Evolutionary conservation across 2,329 filamentous ascomycete genomes (phyloP).

Genomic region (Aspergillus costaricaensis): DNA sequence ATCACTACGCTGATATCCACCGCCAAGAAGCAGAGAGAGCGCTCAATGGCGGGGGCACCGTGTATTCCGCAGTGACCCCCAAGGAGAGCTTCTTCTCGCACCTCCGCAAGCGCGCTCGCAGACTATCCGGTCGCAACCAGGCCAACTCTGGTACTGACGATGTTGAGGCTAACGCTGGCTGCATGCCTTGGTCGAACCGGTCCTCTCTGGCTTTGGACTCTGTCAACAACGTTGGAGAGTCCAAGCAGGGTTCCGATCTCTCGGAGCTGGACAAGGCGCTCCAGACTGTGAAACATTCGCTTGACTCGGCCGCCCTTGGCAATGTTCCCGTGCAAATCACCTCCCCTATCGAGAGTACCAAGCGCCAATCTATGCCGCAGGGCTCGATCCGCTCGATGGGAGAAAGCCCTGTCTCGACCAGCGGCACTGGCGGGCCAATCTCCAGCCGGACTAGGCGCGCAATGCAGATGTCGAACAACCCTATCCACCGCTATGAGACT

Average conservation of each 20-base stretch:
- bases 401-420: conserved; percentile 31
- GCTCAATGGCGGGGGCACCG: conserved; percentile 75
- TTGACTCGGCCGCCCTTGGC: conserved; percentile 49
- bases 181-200: conserved; percentile 83
- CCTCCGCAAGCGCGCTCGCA: conserved; percentile 84
- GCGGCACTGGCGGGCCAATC: conserved; percentile 53
- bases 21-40: conserved; percentile 89
- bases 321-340: conserved; percentile 42
- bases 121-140: conserved; percentile 89
- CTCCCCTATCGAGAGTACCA: conserved; percentile 34
- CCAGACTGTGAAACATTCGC: conserved; percentile 60
- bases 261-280: conserved; percentile 63
- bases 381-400: conserved; percentile 32
- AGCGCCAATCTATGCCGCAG: conserved; percentile 45
- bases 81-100: conserved; percentile 99
- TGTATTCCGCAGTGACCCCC: conserved; percentile 74
- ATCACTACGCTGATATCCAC: conserved; percentile 88
- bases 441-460: conserved; percentile 80
- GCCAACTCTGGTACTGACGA: conserved; percentile 81
- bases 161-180: conserved; percentile 88
- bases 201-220: conserved; percentile 79
- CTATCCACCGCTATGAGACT: conserved; percentile 84
- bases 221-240: conserved; percentile 51
- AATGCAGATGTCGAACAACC: conserved; percentile 68
- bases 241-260: conserved; percentile 54